Evolutionary conservation across 495 filamentous ascomycete genomes (phyloP).

Genomic region (Hamigera avellanea): DNA sequence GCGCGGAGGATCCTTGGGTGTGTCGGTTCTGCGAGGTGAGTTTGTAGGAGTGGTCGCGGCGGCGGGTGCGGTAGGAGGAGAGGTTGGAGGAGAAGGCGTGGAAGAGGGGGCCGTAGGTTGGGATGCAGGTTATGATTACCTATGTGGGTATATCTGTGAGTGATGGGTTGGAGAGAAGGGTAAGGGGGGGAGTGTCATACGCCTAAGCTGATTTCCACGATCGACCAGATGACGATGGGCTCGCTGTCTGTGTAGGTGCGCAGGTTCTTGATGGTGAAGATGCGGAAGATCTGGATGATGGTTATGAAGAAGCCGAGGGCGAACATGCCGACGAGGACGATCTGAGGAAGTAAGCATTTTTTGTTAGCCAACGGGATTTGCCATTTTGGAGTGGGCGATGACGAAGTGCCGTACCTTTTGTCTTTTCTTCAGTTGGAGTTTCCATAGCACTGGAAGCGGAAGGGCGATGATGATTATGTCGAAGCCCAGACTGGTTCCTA

Average conservation of each 20-base stretch:
- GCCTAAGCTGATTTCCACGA: slow-evolving; percentile 39
- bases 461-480: slow-evolving; percentile 39
- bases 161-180: neutral
- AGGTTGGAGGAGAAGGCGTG: slow-evolving; percentile 20
- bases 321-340: slow-evolving; percentile 35
- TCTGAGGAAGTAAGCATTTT: slow-evolving; percentile 19
- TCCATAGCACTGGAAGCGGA: slow-evolving; percentile 32
- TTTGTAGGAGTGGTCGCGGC: slow-evolving; percentile 1
- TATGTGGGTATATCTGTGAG: slow-evolving; percentile 2
- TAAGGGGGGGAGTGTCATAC: slow-evolving; percentile 5
- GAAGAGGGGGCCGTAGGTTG: slow-evolving; percentile 39
- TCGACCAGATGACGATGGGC: slow-evolving; percentile 38
- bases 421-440: slow-evolving; percentile 20
- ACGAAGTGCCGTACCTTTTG: slow-evolving; percentile 10
- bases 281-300: slow-evolving; percentile 41
- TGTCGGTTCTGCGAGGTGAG: slow-evolving; percentile 1
- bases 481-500: slow-evolving; percentile 27
- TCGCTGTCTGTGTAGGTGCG: slow-evolving; percentile 32
- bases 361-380: too few relatives aligned
- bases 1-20: neutral
- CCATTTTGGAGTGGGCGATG: too few relatives aligned
- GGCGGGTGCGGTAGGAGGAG: slow-evolving; percentile 9
- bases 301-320: slow-evolving; percentile 42
- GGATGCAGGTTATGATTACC: slow-evolving; percentile 37
- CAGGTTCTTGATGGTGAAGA: slow-evolving; percentile 34